Percentiles rank a stretch among this genome's conserved stretches.
phyloP scores from a whole-genome alignment of 306 rosid species.

The Rosa multiflora region DNA sequence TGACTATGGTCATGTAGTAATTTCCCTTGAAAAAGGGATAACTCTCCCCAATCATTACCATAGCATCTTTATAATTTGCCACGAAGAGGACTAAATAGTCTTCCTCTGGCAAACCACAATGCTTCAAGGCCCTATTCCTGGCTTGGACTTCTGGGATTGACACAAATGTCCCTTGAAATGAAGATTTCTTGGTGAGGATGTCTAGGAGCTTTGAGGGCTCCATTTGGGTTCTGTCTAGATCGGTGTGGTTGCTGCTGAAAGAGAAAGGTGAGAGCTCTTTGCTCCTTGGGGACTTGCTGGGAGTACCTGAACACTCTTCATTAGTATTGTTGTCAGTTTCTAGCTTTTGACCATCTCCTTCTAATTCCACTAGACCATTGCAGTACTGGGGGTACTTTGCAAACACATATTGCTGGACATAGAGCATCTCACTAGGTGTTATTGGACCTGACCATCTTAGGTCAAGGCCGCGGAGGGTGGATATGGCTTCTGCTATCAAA shows the following conservation, averaged over 20 bases:
- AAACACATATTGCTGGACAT: conserved; percentile 75
- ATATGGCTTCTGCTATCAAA: conserved; percentile 76
- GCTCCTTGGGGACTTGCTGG: conserved; percentile 22
- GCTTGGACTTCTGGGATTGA: conserved; percentile 50
- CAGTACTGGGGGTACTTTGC: conserved; percentile 83
- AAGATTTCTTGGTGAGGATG: conserved; percentile 35
- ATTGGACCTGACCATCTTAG: conserved; percentile 92
- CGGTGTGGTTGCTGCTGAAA: conserved; percentile 23
- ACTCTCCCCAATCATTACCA: conserved; percentile 42
- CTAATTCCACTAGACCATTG: conserved; percentile 35
- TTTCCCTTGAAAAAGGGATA: conserved; percentile 47
- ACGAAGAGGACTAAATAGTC: conserved; percentile 37
- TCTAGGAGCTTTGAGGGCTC: conserved; percentile 35
- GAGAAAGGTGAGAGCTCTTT: conserved; percentile 29
- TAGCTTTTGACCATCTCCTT: conserved; percentile 48
- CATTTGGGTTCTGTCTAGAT: conserved; percentile 31
- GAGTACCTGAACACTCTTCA: conserved; percentile 50
- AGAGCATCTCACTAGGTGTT: conserved; percentile 76
- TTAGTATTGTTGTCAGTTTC: conserved; percentile 39
- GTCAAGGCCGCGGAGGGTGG: conserved; percentile 65
- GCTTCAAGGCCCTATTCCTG: conserved; percentile 36
- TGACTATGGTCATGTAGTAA: conserved; percentile 42
- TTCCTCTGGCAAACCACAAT: conserved; percentile 39
- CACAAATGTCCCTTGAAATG: conserved; percentile 38
- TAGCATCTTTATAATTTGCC: conserved; percentile 41